Base-by-base conservation (phyloP, 2,329 filamentous ascomycete species). In the Sarocladiaceae sp. region DNA sequence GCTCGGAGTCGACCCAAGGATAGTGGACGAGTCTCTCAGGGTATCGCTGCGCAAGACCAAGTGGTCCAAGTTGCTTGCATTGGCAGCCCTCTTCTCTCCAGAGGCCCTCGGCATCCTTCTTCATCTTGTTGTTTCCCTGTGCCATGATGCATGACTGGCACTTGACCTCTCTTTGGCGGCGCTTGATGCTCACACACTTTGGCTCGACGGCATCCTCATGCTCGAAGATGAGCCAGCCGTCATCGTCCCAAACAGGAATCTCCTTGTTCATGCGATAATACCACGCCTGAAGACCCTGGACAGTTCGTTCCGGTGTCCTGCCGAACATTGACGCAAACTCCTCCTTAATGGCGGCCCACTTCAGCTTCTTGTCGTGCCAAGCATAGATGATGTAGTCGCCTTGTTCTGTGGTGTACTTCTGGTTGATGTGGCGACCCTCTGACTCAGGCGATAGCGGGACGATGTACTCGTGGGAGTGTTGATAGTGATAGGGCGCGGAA, bases 1-100 rank as follows among this genome's bases (percentile, higher is more conserved):
- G 56, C 44, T 71, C 66, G 2, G 61, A 51, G 7, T 69, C 63
- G 13, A 77, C 71, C 75, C 75, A 78, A 4, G 60, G 50, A 57
- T 77, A 78, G 31, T 66, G 62, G 33, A 77, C 63, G 6, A 74
- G 74, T 22, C 72, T 67, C 53, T 77, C 74, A 2, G 75, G 75
- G 52, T 72, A 77, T n/a, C 76, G 66, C 51, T 71, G 69, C 1
- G 65, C 68, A 11, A 71, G 60, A 1, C 69, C 69, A 22, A 71
- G 59, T 66, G 66, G 42, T 67, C 66, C 49, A 59, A 50, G 31
- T 12, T 36, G 47, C 31, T 48, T 48, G n/a, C 44, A 48, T 17
- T 48, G 44, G 17, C 44, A 48, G n/a, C 26, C 25, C 26, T 48
- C 44, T 31, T 48, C 44, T 33, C 44, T 48, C 44, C 44, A 48